Conservation (phyloP, 208 protist genomes). For the Leishmania guyanensis region DNA sequence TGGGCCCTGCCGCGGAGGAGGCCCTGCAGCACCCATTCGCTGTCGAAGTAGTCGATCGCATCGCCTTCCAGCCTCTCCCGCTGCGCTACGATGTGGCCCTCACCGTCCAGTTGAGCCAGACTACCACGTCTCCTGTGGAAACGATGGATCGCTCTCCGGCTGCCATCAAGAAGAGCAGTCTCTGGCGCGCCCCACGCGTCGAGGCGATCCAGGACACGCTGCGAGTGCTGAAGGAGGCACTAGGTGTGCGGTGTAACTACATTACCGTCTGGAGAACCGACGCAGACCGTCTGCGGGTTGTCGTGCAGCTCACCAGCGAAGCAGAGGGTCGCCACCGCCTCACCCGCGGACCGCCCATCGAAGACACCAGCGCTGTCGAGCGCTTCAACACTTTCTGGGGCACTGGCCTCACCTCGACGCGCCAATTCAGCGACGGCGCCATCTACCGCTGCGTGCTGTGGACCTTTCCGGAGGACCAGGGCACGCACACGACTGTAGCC, state of each 20-base stretch:
- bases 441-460: slow-evolving; percentile 88
- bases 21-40: slow-evolving; percentile 58
- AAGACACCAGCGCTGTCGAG: slow-evolving; percentile 64
- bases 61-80: slow-evolving; percentile 62
- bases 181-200: slow-evolving; percentile 24
- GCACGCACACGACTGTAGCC: slow-evolving; percentile 52
- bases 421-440: slow-evolving; percentile 86
- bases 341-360: slow-evolving; percentile 73
- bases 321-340: slow-evolving; percentile 76
- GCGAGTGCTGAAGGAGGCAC: slow-evolving; percentile 45
- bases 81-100: slow-evolving; percentile 74
- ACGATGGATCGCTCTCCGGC: slow-evolving; percentile 19
- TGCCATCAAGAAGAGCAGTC: slow-evolving; percentile 17
- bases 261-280: slow-evolving; percentile 52
- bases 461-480: slow-evolving; percentile 57
- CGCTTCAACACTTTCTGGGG: slow-evolving; percentile 88
- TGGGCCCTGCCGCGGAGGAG: slow-evolving; percentile 66
- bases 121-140: background rate
- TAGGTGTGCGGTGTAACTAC: slow-evolving; percentile 48
- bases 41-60: slow-evolving; percentile 52
- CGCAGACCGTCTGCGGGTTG: slow-evolving; percentile 49
- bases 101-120: slow-evolving; percentile 26
- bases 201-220: slow-evolving; percentile 29
- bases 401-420: slow-evolving; percentile 59
- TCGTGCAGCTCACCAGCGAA: slow-evolving; percentile 60